Conservation (phyloP, 2,329 filamentous ascomycete genomes). For the Drechslerella coelobrocha region DNA sequence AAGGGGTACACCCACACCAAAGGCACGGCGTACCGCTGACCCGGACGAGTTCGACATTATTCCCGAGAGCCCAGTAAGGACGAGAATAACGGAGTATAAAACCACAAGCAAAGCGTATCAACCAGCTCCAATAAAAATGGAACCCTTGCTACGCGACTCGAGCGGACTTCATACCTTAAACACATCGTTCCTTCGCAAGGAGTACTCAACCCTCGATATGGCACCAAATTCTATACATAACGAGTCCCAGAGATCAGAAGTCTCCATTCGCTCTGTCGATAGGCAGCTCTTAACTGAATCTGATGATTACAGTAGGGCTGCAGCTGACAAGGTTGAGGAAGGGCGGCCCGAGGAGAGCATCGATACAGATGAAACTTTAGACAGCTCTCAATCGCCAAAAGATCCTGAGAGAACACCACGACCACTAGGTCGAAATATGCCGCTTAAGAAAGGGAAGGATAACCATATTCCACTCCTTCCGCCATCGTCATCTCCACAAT, state of each 20-base stretch:
- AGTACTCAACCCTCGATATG: slow-evolving; percentile 25
- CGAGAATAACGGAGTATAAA: background rate
- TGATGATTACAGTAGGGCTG: slow-evolving; percentile 16
- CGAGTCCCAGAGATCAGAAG: slow-evolving; percentile 36
- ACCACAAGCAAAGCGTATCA: background rate
- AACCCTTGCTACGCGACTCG: slow-evolving; percentile 38
- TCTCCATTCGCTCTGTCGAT: slow-evolving; percentile 36
- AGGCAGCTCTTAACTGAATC: slow-evolving; percentile 36
- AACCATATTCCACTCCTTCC: slow-evolving; percentile 29
- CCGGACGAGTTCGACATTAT: slow-evolving; percentile 14
- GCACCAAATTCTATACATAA: slow-evolving; percentile 5
- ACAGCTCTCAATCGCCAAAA: slow-evolving; percentile 18
- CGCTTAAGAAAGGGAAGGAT: slow-evolving; percentile 5
- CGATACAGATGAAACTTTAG: slow-evolving; percentile 26
- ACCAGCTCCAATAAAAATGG: background rate
- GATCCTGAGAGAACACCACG: slow-evolving; percentile 12
- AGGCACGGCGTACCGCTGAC: background rate
- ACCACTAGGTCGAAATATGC: background rate
- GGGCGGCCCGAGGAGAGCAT: slow-evolving; percentile 12
- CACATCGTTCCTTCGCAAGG: slow-evolving; percentile 37
- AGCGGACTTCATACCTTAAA: slow-evolving; percentile 28
- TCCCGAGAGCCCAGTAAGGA: slow-evolving; percentile 25
- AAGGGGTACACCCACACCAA: slow-evolving; percentile 2
- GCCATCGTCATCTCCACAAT: slow-evolving; percentile 37
- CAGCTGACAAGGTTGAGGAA: slow-evolving; percentile 13